phyloP scores from a whole-genome alignment of 331 rosid species.

The Cucumis variabilis region DNA sequence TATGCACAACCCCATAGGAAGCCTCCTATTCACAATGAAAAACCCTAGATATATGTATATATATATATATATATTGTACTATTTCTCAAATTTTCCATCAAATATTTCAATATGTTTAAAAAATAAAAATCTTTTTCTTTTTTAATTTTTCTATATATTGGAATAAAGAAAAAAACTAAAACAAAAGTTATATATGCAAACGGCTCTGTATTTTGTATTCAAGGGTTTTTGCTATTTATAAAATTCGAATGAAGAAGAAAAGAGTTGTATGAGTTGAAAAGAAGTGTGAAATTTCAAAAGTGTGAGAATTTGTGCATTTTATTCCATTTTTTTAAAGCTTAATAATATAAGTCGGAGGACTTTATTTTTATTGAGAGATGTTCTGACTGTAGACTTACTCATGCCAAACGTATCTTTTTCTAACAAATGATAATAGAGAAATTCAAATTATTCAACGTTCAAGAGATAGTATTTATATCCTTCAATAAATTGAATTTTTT shows the following conservation, averaged over 20 bases:
- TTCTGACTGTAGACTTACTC: too few species aligned
- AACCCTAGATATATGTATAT: conserved; percentile 42
- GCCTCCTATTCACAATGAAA: conserved; percentile 91
- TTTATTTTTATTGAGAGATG: too few species aligned
- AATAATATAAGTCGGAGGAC: too few species aligned
- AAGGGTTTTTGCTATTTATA: background rate
- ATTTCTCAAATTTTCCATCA: background rate
- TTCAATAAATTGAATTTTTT: too few species aligned
- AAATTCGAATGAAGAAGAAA: background rate
- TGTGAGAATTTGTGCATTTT: background rate
- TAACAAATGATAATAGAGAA: too few species aligned
- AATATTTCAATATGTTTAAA: background rate
- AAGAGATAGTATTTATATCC: too few species aligned
- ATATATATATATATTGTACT: background rate
- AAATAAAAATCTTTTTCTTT: background rate
- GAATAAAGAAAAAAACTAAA: background rate
- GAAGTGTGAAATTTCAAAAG: background rate
- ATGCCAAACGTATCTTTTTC: too few species aligned
- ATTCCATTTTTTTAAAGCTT: too few species aligned
- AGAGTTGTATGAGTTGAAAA: background rate
- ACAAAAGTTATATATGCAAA: background rate
- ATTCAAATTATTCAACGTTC: background rate
- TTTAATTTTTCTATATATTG: background rate
- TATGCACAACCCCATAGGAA: conserved; percentile 89
- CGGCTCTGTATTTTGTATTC: background rate